Conservation (phyloP, 257 asterid genomes). For the Fraxinus pennsylvanica region DNA sequence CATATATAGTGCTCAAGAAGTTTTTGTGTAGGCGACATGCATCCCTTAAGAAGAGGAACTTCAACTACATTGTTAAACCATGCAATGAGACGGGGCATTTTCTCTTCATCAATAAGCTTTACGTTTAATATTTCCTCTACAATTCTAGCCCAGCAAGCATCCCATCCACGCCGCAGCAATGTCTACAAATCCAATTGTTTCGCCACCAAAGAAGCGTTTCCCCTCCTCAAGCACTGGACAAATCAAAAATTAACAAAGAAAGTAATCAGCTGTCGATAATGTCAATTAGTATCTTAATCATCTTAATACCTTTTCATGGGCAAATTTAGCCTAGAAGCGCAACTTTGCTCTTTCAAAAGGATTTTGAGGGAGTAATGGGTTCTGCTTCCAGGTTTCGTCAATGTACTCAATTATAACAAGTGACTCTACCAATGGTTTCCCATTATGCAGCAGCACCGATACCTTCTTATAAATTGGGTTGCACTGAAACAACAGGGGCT, state of each 20-base stretch:
- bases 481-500: constrained; percentile 30
- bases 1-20: constrained; percentile 28
- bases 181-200: constrained; percentile 32
- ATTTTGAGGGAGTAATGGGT: constrained; percentile 31
- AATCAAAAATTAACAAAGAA: constrained; percentile 2
- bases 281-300: background rate
- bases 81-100: constrained; percentile 31
- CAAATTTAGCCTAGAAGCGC: constrained; percentile 32
- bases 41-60: constrained; percentile 30
- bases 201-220: constrained; percentile 27
- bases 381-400: constrained; percentile 34
- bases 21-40: constrained; percentile 23
- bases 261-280: background rate
- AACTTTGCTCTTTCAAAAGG: constrained; percentile 30
- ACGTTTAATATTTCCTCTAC: constrained; percentile 21
- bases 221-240: constrained; percentile 28
- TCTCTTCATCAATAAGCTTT: constrained; percentile 31
- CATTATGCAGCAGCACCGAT: constrained; percentile 34
- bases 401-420: constrained; percentile 34
- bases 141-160: constrained; percentile 28
- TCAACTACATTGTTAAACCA: constrained; percentile 34
- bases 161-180: constrained; percentile 30
- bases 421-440: constrained; percentile 30
- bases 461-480: constrained; percentile 37
- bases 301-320: constrained; percentile 23